Evolutionary conservation across 495 filamentous ascomycete species (phyloP).

Genomic region (Staphylotrichum longicolle): DNA sequence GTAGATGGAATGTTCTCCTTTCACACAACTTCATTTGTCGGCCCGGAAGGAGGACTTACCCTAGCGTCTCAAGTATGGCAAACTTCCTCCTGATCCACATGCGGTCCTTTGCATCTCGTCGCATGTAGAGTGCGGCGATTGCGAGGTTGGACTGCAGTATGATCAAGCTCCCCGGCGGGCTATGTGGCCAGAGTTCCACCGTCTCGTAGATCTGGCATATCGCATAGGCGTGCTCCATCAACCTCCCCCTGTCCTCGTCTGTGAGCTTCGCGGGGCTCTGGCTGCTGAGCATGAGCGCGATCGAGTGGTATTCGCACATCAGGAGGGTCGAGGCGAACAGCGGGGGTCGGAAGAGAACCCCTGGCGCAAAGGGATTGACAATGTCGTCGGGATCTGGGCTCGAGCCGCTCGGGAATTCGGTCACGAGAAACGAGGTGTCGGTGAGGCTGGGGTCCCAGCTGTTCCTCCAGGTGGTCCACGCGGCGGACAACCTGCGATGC

Average conservation of each 20-base stretch:
- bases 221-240: constrained; percentile 61
- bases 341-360: constrained; percentile 62
- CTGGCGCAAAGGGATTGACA: constrained; percentile 67
- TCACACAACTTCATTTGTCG: too few relatives aligned
- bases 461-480: constrained; percentile 55
- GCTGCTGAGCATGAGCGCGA: constrained; percentile 76
- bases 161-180: constrained; percentile 65
- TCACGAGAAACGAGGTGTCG: constrained; percentile 57
- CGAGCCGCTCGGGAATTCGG: constrained; percentile 52
- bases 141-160: constrained; percentile 73
- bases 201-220: constrained; percentile 76
- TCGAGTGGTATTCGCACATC: constrained; percentile 73
- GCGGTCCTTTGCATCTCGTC: constrained; percentile 65
- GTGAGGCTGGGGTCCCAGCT: constrained; percentile 58
- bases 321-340: constrained; percentile 70
- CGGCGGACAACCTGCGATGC: constrained; percentile 54
- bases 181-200: constrained; percentile 68
- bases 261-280: constrained; percentile 58
- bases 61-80: constrained; percentile 72
- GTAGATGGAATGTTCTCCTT: too few relatives aligned
- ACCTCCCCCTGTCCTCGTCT: constrained; percentile 50
- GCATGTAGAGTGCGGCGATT: constrained; percentile 75
- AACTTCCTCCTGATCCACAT: constrained; percentile 83
- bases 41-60: constrained; percentile 57
- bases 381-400: constrained; percentile 60